phyloP scores from a whole-genome alignment of 2,329 filamentous ascomycete genomes.

The Diaporthe caulivora region DNA sequence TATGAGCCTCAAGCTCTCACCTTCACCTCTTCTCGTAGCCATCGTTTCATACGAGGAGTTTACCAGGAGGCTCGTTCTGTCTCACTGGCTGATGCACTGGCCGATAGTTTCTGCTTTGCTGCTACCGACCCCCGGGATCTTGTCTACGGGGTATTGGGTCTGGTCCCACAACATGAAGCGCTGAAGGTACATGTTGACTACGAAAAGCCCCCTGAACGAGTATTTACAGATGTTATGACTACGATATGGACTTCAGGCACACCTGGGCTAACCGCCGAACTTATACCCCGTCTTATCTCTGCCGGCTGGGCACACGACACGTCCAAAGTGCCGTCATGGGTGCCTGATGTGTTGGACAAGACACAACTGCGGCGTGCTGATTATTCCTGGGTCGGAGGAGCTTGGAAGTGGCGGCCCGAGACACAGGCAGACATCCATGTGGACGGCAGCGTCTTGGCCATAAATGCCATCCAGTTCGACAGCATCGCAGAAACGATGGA shows the following conservation, averaged over 20 bases:
- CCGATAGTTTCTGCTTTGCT: rapidly evolving
- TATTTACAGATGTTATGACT: background rate
- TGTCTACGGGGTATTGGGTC: background rate
- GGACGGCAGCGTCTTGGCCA: background rate
- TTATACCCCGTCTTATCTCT: background rate
- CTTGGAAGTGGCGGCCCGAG: background rate
- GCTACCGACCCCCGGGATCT: background rate
- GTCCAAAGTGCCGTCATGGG: background rate
- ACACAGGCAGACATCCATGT: background rate
- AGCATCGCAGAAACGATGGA: background rate
- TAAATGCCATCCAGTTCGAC: background rate
- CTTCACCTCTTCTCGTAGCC: rapidly evolving
- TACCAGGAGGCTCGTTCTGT: background rate
- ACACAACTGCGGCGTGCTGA: background rate
- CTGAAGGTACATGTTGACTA: background rate
- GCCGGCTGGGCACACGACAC: background rate
- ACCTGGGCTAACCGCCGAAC: rapidly evolving
- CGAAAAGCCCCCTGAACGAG: background rate
- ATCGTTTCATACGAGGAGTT: rapidly evolving
- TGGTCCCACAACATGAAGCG: background rate
- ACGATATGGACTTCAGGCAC: background rate
- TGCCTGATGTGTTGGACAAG: background rate
- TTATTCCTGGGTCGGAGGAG: background rate
- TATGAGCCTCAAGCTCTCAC: background rate
- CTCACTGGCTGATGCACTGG: background rate